Conservation (phyloP, 225 moss, liverwort and hornwort species). For the Antitrichia curtipendula region DNA sequence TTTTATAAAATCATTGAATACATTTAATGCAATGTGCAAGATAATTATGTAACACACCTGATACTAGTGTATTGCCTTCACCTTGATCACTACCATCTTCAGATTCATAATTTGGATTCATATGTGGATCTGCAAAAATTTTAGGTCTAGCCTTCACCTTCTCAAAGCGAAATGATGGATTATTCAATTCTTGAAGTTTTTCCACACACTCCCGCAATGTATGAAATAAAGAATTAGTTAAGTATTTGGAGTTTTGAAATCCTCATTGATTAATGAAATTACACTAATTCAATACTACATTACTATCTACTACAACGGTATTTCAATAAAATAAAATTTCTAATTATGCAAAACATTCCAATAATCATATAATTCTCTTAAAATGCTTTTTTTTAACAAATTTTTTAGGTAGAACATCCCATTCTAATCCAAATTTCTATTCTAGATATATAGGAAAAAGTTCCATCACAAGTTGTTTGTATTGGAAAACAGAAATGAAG, state of each 20-base stretch:
- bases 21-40: neutral
- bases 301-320: neutral
- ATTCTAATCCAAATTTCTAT: neutral
- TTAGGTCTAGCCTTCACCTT: slow-evolving; percentile 57
- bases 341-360: neutral
- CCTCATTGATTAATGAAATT: neutral
- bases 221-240: neutral
- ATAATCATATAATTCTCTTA: too few relatives aligned
- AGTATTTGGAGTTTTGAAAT: neutral
- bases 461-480: fast-evolving
- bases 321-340: neutral
- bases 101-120: slow-evolving; percentile 80
- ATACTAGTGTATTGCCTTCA: neutral
- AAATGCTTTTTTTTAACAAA: neutral
- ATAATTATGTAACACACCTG: neutral
- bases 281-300: neutral
- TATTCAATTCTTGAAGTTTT: slow-evolving; percentile 79
- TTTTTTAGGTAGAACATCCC: neutral
- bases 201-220: slow-evolving; percentile 93
- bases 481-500: neutral
- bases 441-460: fast-evolving
- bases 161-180: slow-evolving; percentile 54
- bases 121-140: slow-evolving; percentile 58
- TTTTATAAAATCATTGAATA: neutral
- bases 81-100: slow-evolving; percentile 41